phyloP scores from a whole-genome alignment of 2,329 filamentous ascomycete genomes.

The Gnomoniopsis smithogilvyi region DNA sequence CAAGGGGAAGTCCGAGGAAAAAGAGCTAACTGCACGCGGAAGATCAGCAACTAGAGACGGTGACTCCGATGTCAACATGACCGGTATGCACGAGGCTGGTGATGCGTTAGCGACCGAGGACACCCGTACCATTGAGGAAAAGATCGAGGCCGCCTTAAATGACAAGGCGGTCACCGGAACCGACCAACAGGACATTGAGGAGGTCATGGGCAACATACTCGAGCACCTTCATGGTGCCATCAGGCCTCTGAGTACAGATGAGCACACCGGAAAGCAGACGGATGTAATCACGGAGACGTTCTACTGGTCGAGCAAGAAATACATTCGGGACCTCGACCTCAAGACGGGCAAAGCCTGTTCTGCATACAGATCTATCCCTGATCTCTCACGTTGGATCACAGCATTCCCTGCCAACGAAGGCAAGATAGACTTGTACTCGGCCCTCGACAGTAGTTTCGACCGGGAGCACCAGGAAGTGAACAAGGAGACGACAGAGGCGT shows the following conservation, averaged over 20 bases:
- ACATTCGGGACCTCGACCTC: conserved; percentile 39
- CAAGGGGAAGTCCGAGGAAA: conserved; percentile 9
- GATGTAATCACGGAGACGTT: conserved; percentile 75
- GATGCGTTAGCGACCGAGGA: conserved; percentile 21
- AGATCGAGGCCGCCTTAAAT: conserved; percentile 43
- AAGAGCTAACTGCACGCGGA: neutral
- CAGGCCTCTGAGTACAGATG: conserved; percentile 61
- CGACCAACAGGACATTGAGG: conserved; percentile 90
- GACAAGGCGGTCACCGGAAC: conserved; percentile 48
- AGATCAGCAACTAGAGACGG: conserved; percentile 8
- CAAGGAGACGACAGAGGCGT: conserved; percentile 56
- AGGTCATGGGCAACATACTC: conserved; percentile 90
- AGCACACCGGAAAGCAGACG: conserved; percentile 66
- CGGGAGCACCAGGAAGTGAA: conserved; percentile 63
- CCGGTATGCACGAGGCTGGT: conserved; percentile 20
- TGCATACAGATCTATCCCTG: conserved; percentile 52
- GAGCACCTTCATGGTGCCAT: conserved; percentile 90
- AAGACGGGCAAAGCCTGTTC: conserved; percentile 43
- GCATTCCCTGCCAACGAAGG: conserved; percentile 52
- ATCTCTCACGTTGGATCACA: conserved; percentile 52
- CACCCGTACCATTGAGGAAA: conserved; percentile 39
- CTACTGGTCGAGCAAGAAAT: conserved; percentile 60
- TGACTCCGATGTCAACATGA: conserved; percentile 16
- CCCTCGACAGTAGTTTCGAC: conserved; percentile 83
- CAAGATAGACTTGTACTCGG: conserved; percentile 70